Evolutionary conservation across 352 stramenopile species (phyloP).

Genomic region (Aphanomyces astaci): DNA sequence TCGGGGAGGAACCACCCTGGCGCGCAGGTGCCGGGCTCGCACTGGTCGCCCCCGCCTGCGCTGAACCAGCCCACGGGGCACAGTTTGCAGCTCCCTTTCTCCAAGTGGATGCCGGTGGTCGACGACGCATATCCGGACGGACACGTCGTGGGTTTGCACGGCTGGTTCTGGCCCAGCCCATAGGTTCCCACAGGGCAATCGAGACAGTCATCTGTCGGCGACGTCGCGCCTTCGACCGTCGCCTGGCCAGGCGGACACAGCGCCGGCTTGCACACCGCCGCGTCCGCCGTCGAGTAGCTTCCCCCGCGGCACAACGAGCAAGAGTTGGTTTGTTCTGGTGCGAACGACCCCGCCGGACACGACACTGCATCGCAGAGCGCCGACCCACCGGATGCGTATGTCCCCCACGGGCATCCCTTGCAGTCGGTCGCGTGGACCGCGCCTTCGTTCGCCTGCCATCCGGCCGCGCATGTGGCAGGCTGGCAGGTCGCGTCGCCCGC

Average conservation of each 20-base stretch:
- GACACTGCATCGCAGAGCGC: conserved; percentile 31
- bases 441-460: conserved; percentile 35
- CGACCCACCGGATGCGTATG: conserved; percentile 34
- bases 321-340: conserved; percentile 4
- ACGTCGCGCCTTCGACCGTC: conserved; percentile 34
- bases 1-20: conserved; percentile 13
- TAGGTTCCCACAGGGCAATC: conserved; percentile 34
- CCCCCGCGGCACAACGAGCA: background rate
- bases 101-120: conserved; percentile 23
- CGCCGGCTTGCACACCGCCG: conserved; percentile 34
- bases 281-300: conserved; percentile 25
- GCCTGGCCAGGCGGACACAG: conserved; percentile 35
- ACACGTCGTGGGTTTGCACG: conserved; percentile 33
- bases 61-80: conserved; percentile 38
- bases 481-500: conserved; percentile 26
- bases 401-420: conserved; percentile 39
- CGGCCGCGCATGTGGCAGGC: conserved; percentile 31
- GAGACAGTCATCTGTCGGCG: conserved; percentile 37
- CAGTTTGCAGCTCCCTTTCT: conserved; percentile 26
- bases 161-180: conserved; percentile 44
- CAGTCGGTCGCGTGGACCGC: conserved; percentile 40
- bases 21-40: background rate
- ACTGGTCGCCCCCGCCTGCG: conserved; percentile 21
- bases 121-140: conserved; percentile 29
- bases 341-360: conserved; percentile 23